Conservation (phyloP, 306 rosid species). For the Quercus glauca region DNA sequence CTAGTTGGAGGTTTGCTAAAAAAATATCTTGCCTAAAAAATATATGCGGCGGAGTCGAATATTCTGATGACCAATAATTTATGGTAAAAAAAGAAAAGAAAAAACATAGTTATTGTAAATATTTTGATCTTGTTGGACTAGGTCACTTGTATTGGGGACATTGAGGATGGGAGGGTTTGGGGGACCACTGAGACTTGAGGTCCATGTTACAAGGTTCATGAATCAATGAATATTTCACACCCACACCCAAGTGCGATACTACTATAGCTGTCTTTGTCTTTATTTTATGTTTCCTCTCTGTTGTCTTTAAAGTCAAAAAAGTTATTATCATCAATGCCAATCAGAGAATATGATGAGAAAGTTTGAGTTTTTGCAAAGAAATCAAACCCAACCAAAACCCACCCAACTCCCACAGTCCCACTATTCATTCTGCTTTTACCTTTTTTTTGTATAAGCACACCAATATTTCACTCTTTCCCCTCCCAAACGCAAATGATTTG, state of each 20-base stretch:
- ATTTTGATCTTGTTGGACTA: conserved; percentile 19
- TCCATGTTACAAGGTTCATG: not conserved
- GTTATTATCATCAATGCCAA: too few species aligned
- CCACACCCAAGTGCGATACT: not conserved
- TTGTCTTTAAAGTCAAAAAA: conserved; percentile 1
- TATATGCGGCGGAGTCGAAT: not conserved
- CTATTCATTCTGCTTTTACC: too few species aligned
- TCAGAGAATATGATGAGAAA: too few species aligned
- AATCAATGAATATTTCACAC: not conserved
- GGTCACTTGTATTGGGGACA: conserved; percentile 18
- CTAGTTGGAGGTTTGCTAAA: not conserved
- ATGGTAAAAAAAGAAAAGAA: not conserved
- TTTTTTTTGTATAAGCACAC: too few species aligned
- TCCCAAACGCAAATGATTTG: too few species aligned
- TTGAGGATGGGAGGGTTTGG: not conserved
- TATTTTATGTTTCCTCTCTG: not conserved
- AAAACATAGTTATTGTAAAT: not conserved
- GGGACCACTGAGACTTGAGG: conserved; percentile 20
- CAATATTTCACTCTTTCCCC: too few species aligned
- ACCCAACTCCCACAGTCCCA: too few species aligned
- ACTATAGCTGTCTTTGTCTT: conserved; percentile 8
- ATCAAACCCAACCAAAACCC: too few species aligned
- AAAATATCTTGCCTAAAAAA: not conserved
- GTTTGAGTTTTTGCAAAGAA: too few species aligned
- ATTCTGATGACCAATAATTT: not conserved